phyloP scores from a whole-genome alignment of 495 filamentous ascomycete species.

The Podospora bellae-mahoneyi region DNA sequence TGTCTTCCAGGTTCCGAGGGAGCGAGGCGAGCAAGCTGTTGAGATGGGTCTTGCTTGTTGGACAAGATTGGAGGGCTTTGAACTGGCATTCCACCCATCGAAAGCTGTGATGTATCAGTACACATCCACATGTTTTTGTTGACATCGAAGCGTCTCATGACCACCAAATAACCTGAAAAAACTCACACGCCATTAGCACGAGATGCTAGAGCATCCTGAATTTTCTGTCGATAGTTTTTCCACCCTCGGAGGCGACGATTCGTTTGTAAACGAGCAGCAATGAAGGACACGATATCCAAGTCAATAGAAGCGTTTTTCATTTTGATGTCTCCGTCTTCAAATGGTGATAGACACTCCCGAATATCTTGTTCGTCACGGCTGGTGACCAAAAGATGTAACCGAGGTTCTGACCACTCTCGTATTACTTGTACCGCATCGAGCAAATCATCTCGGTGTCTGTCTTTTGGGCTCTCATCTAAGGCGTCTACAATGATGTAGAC shows the following conservation, averaged over 20 bases:
- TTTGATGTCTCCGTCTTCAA: not conserved
- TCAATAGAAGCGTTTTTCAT: constrained; percentile 3
- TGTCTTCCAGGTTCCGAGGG: constrained; percentile 6
- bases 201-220: constrained; percentile 2
- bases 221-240: not conserved
- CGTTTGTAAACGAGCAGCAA: constrained; percentile 9
- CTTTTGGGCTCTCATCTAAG: constrained; percentile 8
- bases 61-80: not conserved
- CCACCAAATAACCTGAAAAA: not conserved
- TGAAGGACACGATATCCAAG: constrained; percentile 17
- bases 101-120: not conserved
- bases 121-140: not conserved
- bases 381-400: constrained; percentile 10
- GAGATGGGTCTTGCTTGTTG: constrained; percentile 11
- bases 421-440: constrained; percentile 3
- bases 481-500: constrained; percentile 12
- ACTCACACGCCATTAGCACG: constrained; percentile 2
- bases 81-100: constrained; percentile 16
- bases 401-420: constrained; percentile 6
- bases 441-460: constrained; percentile 1
- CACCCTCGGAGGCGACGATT: constrained; percentile 5
- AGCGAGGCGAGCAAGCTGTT: constrained; percentile 1
- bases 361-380: constrained; percentile 10
- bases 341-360: not conserved
- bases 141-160: not conserved